These are phyloP conservation scores for Phaeophleospora eucalypticola DNA, from an alignment of 2,329 filamentous ascomycete species.

Conservation along the genomic window DNA sequence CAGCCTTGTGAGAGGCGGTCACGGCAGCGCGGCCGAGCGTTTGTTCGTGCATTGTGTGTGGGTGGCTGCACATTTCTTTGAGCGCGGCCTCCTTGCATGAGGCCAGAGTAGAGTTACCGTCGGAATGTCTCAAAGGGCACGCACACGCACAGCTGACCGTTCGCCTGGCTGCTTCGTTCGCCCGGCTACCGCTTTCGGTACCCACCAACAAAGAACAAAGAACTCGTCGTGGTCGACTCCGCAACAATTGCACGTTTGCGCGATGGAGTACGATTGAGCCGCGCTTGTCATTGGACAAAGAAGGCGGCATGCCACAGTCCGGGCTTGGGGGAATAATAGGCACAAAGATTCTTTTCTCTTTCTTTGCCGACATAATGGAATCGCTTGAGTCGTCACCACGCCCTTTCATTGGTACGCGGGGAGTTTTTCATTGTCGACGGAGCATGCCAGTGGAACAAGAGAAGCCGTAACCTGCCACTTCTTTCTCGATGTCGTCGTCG, in stretches of 20 bases:
- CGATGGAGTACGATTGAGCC: constrained; percentile 19
- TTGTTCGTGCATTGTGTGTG: constrained; percentile 24
- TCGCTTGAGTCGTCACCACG: constrained; percentile 25
- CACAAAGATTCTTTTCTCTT: constrained; percentile 29
- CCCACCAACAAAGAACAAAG: constrained; percentile 36
- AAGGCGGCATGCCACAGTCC: constrained; percentile 27
- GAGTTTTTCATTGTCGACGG: constrained; percentile 30
- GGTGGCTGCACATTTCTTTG: constrained; percentile 25
- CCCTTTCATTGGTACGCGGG: constrained; percentile 26
- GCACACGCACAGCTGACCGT: constrained; percentile 21
- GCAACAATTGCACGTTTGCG: constrained; percentile 31
- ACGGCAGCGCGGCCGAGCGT: constrained; percentile 23
- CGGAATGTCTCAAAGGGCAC: constrained; percentile 31
- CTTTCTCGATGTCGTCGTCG: constrained; percentile 25
- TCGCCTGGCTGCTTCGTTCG: constrained; percentile 21
- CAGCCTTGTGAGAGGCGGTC: constrained; percentile 6
- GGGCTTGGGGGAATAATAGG: constrained; percentile 29
- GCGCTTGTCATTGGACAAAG: constrained; percentile 33
- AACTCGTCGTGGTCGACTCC: constrained; percentile 25
- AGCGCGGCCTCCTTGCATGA: constrained; percentile 15
- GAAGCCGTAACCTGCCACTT: constrained; percentile 27
- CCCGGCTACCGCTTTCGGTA: constrained; percentile 32
- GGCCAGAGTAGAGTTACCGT: constrained; percentile 29
- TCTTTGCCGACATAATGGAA: constrained; percentile 25
- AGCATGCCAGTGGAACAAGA: constrained; percentile 32